phyloP scores from a whole-genome alignment of 2,329 filamentous ascomycete genomes.

The Ophiostoma australiae region DNA sequence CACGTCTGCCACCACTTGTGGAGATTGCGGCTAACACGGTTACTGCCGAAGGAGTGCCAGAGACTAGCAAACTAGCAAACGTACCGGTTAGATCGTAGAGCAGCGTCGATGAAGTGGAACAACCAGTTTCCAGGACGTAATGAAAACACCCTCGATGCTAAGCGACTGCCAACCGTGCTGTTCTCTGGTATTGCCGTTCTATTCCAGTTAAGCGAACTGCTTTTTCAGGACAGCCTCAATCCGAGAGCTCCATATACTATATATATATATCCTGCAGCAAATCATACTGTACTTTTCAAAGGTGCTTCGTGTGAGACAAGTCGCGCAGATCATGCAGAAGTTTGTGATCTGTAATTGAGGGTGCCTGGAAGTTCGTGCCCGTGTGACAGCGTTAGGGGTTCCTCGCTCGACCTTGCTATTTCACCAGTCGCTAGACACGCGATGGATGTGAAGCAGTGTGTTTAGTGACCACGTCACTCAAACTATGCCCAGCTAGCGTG shows the following conservation, averaged over 20 bases:
- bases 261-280: too few relatives aligned
- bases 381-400: too few relatives aligned
- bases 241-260: too few relatives aligned
- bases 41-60: background rate
- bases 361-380: too few relatives aligned
- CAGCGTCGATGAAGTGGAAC: background rate
- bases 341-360: background rate
- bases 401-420: too few relatives aligned
- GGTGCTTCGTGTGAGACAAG: background rate
- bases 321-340: background rate
- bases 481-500: background rate
- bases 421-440: too few relatives aligned
- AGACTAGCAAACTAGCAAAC: background rate
- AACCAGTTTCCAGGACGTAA: conserved; percentile 2
- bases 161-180: background rate
- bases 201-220: background rate
- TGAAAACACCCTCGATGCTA: background rate
- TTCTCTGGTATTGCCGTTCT: background rate
- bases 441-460: background rate
- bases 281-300: background rate
- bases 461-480: background rate
- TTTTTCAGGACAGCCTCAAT: background rate
- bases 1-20: background rate
- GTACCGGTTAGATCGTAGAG: background rate
- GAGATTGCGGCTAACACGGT: background rate